A percentile compares a stretch with the other conserved stretches of the same genome.
Conservation (phyloP, 2,329 filamentous ascomycete genomes). For the Ophiostoma populinum region DNA sequence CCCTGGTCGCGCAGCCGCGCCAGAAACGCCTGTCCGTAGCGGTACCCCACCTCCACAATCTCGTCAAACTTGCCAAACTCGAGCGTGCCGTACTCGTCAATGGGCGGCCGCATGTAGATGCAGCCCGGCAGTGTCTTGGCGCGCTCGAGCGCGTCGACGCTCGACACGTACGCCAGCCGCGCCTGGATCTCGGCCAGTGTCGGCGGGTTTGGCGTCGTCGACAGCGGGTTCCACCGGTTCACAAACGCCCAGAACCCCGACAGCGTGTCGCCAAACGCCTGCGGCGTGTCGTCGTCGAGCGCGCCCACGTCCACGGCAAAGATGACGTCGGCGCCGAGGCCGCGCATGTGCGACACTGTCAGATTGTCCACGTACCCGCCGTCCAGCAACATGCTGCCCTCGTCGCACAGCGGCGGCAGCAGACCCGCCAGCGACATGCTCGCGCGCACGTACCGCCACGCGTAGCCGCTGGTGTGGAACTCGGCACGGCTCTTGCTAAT, state of each 20-base stretch:
- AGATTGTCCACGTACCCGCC: slow-evolving; percentile 96
- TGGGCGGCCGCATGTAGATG: slow-evolving; percentile 88
- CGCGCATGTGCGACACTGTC: slow-evolving; percentile 94
- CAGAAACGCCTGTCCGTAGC: slow-evolving; percentile 68
- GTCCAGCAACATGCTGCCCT: slow-evolving; percentile 90
- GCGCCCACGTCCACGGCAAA: slow-evolving; percentile 92
- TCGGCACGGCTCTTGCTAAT: slow-evolving; percentile 87
- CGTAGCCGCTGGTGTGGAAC: slow-evolving; percentile 90
- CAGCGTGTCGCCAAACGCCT: slow-evolving; percentile 82
- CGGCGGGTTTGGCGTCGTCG: slow-evolving; percentile 72
- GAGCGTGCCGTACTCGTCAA: slow-evolving; percentile 82
- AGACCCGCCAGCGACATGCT: slow-evolving; percentile 94
- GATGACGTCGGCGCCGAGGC: slow-evolving; percentile 78
- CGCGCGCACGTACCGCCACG: slow-evolving; percentile 90
- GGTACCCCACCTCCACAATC: slow-evolving; percentile 79
- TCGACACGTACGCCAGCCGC: slow-evolving; percentile 83
- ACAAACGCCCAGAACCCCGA: slow-evolving; percentile 89
- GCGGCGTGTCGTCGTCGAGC: slow-evolving; percentile 79
- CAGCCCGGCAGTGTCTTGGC: slow-evolving; percentile 85
- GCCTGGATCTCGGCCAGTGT: slow-evolving; percentile 94
- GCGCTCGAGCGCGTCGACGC: slow-evolving; percentile 81
- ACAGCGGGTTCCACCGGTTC: slow-evolving; percentile 96
- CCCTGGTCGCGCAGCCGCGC: slow-evolving; percentile 63
- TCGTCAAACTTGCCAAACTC: slow-evolving; percentile 98
- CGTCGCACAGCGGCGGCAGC: slow-evolving; percentile 84